phyloP scores from a whole-genome alignment of 768 basidiomycete species.

The Lyophyllum decastes region DNA sequence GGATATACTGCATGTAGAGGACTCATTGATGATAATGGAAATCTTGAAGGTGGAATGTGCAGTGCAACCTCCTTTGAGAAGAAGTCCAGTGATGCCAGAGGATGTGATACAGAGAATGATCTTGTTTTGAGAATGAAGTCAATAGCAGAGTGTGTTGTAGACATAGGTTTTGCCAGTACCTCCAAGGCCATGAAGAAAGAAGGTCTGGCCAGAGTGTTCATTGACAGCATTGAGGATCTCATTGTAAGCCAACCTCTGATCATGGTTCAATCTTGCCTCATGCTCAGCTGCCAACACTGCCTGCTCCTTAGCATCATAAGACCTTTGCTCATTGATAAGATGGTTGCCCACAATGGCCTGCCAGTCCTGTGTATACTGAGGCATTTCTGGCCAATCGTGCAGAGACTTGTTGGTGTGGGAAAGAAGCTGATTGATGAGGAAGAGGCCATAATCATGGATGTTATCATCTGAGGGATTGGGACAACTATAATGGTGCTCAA shows the following conservation, averaged over 20 bases:
- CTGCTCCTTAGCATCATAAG: constrained; percentile 26
- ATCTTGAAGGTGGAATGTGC: constrained; percentile 52
- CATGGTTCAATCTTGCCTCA: constrained; percentile 26
- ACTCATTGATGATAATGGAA: constrained; percentile 27
- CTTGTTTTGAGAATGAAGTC: constrained; percentile 21
- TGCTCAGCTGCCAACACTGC: constrained; percentile 3
- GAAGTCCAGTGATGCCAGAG: constrained; percentile 47
- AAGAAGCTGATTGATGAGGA: constrained; percentile 27
- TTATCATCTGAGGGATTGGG: constrained; percentile 26
- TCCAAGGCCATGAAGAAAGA: constrained; percentile 46
- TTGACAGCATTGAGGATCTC: constrained; percentile 27
- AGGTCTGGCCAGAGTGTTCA: constrained; percentile 16
- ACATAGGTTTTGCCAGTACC: constrained; percentile 50
- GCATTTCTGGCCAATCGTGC: constrained; percentile 31
- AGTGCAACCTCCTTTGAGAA: constrained; percentile 45
- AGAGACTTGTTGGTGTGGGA: constrained; percentile 24
- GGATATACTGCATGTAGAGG: constrained; percentile 26
- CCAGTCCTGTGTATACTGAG: constrained; percentile 28
- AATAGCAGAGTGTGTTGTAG: constrained; percentile 33
- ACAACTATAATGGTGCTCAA: constrained; percentile 13
- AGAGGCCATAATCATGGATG: constrained; percentile 43
- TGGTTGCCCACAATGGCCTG: constrained; percentile 17
- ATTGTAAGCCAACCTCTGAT: constrained; percentile 31
- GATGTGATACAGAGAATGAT: constrained; percentile 51
- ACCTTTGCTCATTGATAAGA: constrained; percentile 32